Evolutionary conservation across 2,329 filamentous ascomycete species (phyloP).

Genomic region (Amauroascus niger): DNA sequence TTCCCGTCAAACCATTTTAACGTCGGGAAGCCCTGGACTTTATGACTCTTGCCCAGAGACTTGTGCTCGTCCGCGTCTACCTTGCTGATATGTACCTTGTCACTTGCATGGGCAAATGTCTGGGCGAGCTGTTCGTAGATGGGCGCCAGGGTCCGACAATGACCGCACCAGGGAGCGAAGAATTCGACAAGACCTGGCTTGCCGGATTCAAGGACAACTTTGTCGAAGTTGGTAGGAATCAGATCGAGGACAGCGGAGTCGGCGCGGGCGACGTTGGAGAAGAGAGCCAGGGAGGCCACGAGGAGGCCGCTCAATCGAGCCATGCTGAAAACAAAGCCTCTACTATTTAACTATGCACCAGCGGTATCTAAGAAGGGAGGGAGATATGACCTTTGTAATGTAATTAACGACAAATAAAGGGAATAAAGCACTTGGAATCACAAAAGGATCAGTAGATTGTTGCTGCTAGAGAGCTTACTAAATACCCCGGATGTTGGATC

Average conservation of each 20-base stretch:
- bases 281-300: conserved; percentile 38
- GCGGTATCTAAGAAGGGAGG: neutral
- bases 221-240: conserved; percentile 82
- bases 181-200: conserved; percentile 97
- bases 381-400: neutral
- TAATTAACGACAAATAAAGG: neutral
- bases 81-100: conserved; percentile 80
- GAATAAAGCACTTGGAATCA: no score
- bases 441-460: no score
- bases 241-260: conserved; percentile 84
- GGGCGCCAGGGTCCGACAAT: conserved; percentile 96
- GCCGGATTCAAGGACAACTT: conserved; percentile 76
- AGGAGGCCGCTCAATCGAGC: conserved; percentile 39
- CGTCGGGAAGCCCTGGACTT: conserved; percentile 89
- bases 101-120: conserved; percentile 61
- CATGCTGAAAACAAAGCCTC: conserved; percentile 28
- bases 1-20: conserved; percentile 97
- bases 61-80: conserved; percentile 90
- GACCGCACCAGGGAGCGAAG: conserved; percentile 97
- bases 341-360: neutral
- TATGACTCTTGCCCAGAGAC: conserved; percentile 72
- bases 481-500: neutral
- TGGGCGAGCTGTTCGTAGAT: conserved; percentile 83
- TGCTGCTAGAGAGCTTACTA: neutral
- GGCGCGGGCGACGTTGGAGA: conserved; percentile 51